Evolutionary conservation across 2,329 filamentous ascomycete genomes (phyloP).

Genomic region (Dactylellina parvicollis): DNA sequence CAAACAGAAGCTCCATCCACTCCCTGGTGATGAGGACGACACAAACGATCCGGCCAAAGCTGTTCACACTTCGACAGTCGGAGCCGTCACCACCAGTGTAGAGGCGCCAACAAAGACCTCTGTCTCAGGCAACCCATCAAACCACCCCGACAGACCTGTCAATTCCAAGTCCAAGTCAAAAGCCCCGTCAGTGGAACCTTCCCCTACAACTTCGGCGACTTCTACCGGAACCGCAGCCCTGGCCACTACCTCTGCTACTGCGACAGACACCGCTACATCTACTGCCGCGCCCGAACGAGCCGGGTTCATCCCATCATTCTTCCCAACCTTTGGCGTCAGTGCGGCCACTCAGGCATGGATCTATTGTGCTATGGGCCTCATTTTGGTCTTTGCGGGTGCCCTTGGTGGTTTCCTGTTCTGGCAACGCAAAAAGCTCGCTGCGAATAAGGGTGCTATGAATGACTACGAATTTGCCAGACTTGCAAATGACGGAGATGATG

Average conservation of each 20-base stretch:
- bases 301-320: slow-evolving; percentile 80
- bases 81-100: slow-evolving; percentile 51
- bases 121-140: slow-evolving; percentile 61
- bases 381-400: slow-evolving; percentile 81
- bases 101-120: slow-evolving; percentile 24
- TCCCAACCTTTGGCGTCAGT: slow-evolving; percentile 89
- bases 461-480: slow-evolving; percentile 95
- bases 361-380: slow-evolving; percentile 84
- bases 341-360: slow-evolving; percentile 93
- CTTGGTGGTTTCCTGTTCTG: slow-evolving; percentile 84
- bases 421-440: slow-evolving; percentile 75
- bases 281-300: slow-evolving; percentile 60
- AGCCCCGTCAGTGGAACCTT: slow-evolving; percentile 51
- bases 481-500: slow-evolving; percentile 69
- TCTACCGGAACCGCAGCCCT: slow-evolving; percentile 58
- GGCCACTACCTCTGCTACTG: slow-evolving; percentile 57
- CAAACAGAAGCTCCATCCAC: slow-evolving; percentile 77
- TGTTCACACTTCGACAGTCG: slow-evolving; percentile 59
- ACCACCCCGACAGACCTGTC: slow-evolving; percentile 67
- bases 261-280: slow-evolving; percentile 9
- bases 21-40: slow-evolving; percentile 76
- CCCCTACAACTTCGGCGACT: slow-evolving; percentile 56
- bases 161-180: slow-evolving; percentile 71
- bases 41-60: slow-evolving; percentile 71
- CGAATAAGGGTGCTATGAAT: slow-evolving; percentile 74